These are phyloP conservation scores for Prunus armeniaca DNA, from an alignment of 306 rosid species.

Conservation along the genomic window DNA sequence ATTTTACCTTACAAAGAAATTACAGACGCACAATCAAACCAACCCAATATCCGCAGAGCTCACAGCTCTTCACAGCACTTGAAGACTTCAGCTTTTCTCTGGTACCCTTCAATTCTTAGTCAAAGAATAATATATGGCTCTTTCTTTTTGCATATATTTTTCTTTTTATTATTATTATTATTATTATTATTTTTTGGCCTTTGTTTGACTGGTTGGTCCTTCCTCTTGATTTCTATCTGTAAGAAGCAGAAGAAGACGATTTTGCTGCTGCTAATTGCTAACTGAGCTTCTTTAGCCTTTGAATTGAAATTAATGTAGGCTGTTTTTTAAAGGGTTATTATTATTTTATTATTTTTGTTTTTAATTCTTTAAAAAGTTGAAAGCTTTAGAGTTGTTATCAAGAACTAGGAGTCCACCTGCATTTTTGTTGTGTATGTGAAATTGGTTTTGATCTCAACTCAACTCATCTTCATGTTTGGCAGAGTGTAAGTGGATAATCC, in stretches of 20 bases:
- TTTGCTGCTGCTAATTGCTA: neutral
- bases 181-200: neutral
- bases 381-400: neutral
- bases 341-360: neutral
- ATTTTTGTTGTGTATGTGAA: conserved; percentile 4
- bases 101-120: conserved; percentile 7
- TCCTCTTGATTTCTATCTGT: neutral
- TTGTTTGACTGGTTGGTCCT: neutral
- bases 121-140: neutral
- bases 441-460: neutral
- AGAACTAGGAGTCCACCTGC: neutral
- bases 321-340: neutral
- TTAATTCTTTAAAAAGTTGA: neutral
- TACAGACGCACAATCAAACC: neutral
- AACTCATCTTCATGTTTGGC: neutral
- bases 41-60: neutral
- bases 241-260: conserved; percentile 1
- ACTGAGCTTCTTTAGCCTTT: neutral
- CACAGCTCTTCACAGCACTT: neutral
- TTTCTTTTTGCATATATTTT: neutral
- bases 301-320: neutral
- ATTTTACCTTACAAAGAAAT: neutral
- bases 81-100: neutral
- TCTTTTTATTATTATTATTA: no score
- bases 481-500: conserved; percentile 2